Conservation (phyloP, 1,139 yeast genomes). For the Blastobotrys capitulatus region DNA sequence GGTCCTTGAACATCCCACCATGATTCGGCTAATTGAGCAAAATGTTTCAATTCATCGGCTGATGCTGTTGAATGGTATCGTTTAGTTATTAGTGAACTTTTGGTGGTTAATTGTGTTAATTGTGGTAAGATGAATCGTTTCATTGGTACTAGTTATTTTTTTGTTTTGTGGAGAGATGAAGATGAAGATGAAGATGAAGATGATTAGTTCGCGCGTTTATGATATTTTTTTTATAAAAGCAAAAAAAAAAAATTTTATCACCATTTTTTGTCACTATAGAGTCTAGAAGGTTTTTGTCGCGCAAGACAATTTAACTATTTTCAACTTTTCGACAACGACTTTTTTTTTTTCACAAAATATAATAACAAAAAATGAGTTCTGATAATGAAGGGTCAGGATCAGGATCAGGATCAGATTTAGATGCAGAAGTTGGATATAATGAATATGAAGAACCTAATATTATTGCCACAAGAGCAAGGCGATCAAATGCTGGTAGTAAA, state of each 20-base stretch:
- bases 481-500: slow-evolving; percentile 89
- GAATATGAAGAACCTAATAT: slow-evolving; percentile 13
- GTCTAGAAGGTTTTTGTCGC: too few relatives aligned
- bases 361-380: not conserved
- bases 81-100: not conserved
- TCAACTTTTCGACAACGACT: not conserved
- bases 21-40: slow-evolving; percentile 72
- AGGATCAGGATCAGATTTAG: slow-evolving; percentile 5
- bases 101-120: not conserved
- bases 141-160: not conserved
- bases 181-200: not conserved
- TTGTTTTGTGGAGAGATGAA: not conserved
- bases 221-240: too few relatives aligned
- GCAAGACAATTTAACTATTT: too few relatives aligned
- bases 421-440: slow-evolving; percentile 5
- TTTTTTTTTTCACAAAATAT: not conserved
- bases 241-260: too few relatives aligned
- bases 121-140: not conserved
- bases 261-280: too few relatives aligned
- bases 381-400: not conserved
- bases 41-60: slow-evolving; percentile 64
- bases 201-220: too few relatives aligned
- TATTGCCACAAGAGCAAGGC: slow-evolving; percentile 63
- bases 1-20: slow-evolving; percentile 99
- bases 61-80: slow-evolving; percentile 20